Conservation (phyloP, 371 early-diverging fungal species). For the Circinella umbellata region DNA sequence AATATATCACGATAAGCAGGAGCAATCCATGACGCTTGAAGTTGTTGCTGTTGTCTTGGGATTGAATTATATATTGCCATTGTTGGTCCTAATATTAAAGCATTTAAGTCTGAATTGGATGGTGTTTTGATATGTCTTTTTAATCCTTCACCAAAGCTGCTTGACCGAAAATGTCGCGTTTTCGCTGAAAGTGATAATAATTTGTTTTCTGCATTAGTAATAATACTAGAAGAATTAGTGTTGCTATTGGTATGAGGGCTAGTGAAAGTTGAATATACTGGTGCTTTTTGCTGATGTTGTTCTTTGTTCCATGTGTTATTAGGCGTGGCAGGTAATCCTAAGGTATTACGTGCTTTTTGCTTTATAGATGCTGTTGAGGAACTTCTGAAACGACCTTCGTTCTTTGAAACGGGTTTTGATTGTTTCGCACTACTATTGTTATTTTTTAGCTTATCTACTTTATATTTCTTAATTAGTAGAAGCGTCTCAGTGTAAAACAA, state of each 20-base stretch:
- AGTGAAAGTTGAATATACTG: too few relatives aligned
- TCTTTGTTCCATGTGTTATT: not conserved
- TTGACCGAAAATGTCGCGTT: constrained; percentile 11
- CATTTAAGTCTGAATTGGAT: not conserved
- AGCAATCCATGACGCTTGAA: constrained; percentile 13
- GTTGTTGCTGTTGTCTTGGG: not conserved
- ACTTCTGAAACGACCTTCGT: constrained; percentile 21
- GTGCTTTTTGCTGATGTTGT: not conserved
- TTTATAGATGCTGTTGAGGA: constrained; percentile 20
- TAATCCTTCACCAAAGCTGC: constrained; percentile 12
- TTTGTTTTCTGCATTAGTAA: too few relatives aligned
- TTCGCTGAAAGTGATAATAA: not conserved
- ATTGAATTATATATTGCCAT: not conserved
- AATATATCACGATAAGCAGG: not conserved
- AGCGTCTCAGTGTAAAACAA: too few relatives aligned
- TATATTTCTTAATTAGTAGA: too few relatives aligned
- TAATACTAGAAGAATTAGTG: too few relatives aligned
- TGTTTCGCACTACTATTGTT: not conserved
- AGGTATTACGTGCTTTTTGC: constrained; percentile 16
- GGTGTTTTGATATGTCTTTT: not conserved
- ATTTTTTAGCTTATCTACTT: not conserved
- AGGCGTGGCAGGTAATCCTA: constrained; percentile 9
- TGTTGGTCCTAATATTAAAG: not conserved
- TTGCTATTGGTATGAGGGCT: too few relatives aligned
- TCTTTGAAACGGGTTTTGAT: constrained; percentile 8